These are phyloP conservation scores for Aquilaria agallochum DNA, from an alignment of 441 rosid species.

Conservation along the genomic window DNA sequence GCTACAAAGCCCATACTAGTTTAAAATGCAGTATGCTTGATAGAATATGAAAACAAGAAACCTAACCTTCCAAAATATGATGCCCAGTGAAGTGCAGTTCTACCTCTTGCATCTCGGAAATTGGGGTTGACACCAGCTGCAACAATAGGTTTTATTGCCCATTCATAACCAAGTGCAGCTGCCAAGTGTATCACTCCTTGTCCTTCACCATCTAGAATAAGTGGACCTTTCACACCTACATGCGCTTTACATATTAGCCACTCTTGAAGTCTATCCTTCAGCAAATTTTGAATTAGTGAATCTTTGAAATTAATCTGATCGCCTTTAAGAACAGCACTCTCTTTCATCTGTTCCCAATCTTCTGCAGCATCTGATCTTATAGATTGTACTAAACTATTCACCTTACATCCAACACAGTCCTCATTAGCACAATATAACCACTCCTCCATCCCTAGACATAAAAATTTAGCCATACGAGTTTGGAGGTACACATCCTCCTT, in stretches of 20 bases:
- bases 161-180: constrained; percentile 62
- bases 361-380: constrained; percentile 14
- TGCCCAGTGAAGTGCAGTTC: constrained; percentile 76
- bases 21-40: background rate
- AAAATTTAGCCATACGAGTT: constrained; percentile 39
- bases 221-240: constrained; percentile 48
- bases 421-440: constrained; percentile 30
- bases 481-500: constrained; percentile 33
- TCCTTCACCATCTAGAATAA: constrained; percentile 45
- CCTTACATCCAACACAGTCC: constrained; percentile 39
- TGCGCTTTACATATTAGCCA: constrained; percentile 52
- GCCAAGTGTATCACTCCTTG: constrained; percentile 63
- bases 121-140: constrained; percentile 52
- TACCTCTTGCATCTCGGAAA: constrained; percentile 57
- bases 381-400: constrained; percentile 28
- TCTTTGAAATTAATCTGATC: constrained; percentile 20
- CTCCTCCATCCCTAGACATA: constrained; percentile 23
- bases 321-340: constrained; percentile 8
- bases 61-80: constrained; percentile 62
- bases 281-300: constrained; percentile 34
- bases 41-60: constrained; percentile 2
- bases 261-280: constrained; percentile 40
- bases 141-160: constrained; percentile 51
- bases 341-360: constrained; percentile 11
- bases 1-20: background rate